These are phyloP conservation scores for Eucalyptus sp. DNA, from an alignment of 345 rosid species.

Conservation along the genomic window DNA sequence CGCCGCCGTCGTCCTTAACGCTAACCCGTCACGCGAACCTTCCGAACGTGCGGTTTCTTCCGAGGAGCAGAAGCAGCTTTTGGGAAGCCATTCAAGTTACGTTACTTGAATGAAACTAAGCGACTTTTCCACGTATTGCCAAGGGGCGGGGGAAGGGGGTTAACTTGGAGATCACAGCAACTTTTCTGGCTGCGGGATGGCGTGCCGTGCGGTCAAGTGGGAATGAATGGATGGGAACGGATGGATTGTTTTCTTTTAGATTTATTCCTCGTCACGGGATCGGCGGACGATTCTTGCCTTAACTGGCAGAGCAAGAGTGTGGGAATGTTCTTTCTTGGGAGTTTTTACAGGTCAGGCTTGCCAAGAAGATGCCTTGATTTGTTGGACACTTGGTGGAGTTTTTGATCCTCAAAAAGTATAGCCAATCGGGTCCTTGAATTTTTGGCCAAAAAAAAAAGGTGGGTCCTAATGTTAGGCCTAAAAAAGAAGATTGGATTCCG, in stretches of 20 bases:
- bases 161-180: background rate
- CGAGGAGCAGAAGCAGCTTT: background rate
- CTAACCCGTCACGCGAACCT: background rate
- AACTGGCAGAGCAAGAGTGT: background rate
- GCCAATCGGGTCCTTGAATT: background rate
- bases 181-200: background rate
- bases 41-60: background rate
- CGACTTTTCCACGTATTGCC: background rate
- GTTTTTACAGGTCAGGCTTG: background rate
- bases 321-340: background rate
- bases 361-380: background rate
- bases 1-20: background rate
- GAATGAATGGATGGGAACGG: background rate
- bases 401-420: background rate
- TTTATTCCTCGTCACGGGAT: background rate
- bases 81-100: background rate
- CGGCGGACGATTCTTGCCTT: conserved; percentile 4
- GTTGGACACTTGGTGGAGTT: background rate
- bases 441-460: background rate
- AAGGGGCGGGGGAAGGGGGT: background rate
- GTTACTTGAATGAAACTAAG: background rate
- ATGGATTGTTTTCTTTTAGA: background rate
- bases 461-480: background rate
- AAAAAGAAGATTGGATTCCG: background rate
- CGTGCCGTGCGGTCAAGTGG: background rate